Conservation (phyloP, 2,329 filamentous ascomycete species). For the Calonectria crousiana region DNA sequence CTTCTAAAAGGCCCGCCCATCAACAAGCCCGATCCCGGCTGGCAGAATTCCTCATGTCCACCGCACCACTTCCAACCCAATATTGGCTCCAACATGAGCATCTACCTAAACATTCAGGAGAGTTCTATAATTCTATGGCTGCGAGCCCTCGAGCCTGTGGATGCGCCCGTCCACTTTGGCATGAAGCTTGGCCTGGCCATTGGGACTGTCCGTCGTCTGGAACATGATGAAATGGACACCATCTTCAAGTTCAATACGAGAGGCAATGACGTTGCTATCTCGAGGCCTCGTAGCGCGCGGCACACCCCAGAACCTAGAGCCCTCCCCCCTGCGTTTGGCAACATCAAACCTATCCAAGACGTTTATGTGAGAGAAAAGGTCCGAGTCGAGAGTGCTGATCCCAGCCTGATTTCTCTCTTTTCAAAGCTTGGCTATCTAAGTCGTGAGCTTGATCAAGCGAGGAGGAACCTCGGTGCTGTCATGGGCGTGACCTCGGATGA, state of each 20-base stretch:
- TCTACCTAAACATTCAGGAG: conserved; percentile 79
- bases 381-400: conserved; percentile 88
- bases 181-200: conserved; percentile 79
- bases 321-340: conserved; percentile 29
- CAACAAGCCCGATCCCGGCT: conserved; percentile 54
- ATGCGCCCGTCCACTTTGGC: conserved; percentile 70
- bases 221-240: conserved; percentile 84
- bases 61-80: conserved; percentile 58
- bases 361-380: conserved; percentile 93
- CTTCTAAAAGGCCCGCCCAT: conserved; percentile 68
- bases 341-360: conserved; percentile 57
- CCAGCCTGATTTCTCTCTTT: conserved; percentile 84
- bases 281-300: conserved; percentile 39
- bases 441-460: conserved; percentile 76
- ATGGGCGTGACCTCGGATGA: conserved; percentile 70
- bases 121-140: conserved; percentile 77
- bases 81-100: conserved; percentile 74
- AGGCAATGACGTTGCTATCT: conserved; percentile 45
- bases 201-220: conserved; percentile 71
- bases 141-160: conserved; percentile 76
- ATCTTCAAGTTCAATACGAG: conserved; percentile 73
- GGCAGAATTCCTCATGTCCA: conserved; percentile 59
- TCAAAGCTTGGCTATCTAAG: conserved; percentile 86
- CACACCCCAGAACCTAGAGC: conserved; percentile 41
- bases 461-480: conserved; percentile 80